Evolutionary conservation across 2,329 filamentous ascomycete species (phyloP), one percentile per base, ranked within the genome.

Genomic region (Pezicula rhizophila): DNA sequence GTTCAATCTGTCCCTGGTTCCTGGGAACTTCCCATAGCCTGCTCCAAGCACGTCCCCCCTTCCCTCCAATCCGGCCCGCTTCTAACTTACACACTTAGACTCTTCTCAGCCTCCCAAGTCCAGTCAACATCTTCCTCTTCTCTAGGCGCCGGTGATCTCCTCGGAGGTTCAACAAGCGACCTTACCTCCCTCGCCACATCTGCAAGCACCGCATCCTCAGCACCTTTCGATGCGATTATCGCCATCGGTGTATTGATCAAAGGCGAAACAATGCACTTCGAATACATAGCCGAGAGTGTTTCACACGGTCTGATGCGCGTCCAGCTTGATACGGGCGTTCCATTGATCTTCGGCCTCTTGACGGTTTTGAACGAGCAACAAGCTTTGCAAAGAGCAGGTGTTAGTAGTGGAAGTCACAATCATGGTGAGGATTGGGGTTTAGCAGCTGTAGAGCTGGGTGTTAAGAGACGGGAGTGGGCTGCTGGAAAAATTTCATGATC

Each of bases 221-320:
- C 75, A 48, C 81, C 89, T 17, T 97, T 97, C 62, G 92, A 97
- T 65, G 93, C 93, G 54, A 83, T 99, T 55, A 91, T 99, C 57
- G 90, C 93, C 46, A 87, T 99, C 58, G 93, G 93, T 48, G 91
- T 96, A 49, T 80, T 99, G 52, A 96, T 99, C 73, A 99, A 99
- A 75, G 93, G 93, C 67, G 88, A 95, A 71, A 97, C 93, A 6
- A 96, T 96, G 90, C 93, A 99, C 72, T 99, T 99, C 64, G 93
- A 99, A 72, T 97, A 99, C 73, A 99, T 99, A 61, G 80, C 91
- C 38, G 93, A 97, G 56, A 82, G 89, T 37, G 90, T 95, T 6
- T 89, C 84, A 50, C 89, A 96, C 53, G 93, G 89, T 6, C 77
- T 99, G 52, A 99, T 99, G 93, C 84, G 89, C 56, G 84, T 97